Evolutionary conservation across 2,329 filamentous ascomycete genomes (phyloP), one percentile per base, ranked within the genome.

Genomic region (Microsporum audouinii): DNA sequence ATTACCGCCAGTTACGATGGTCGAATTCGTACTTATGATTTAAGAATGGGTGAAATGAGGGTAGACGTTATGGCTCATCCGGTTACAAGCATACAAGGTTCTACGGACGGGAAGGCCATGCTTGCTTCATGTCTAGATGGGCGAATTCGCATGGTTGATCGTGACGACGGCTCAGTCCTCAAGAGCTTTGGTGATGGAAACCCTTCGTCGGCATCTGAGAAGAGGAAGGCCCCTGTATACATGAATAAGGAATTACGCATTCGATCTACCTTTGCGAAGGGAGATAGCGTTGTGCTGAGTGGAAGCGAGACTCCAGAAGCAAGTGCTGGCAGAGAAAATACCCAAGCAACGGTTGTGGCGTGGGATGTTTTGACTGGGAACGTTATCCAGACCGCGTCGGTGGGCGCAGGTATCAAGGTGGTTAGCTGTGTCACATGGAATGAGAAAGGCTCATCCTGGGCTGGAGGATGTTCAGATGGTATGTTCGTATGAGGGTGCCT

Each of bases 351-450:
- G 58, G 69, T 74, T 2, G 75, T 76, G 65, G 89, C 84, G 1
- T 97, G 92, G 92, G 91, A 96, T 75, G 76, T 95, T 23, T 72
- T 96, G 60, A 87, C 82, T 4, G 91, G 89, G 0, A 82, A 85
- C 60, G 71, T 88, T 58, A 78, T 84, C 62, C 83, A 87, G 36
- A 83, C 78, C 65, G 74, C 96, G 12, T 66, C 71, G 51, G 71
- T 70, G 61, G 75, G 73, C 2, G 65, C 69, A 27, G 68, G 70
- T 5, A 72, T 76, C n/a, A 76, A 74, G 63, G 75, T 71, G 7
- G 75, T 76, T 3, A 77, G 75, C 64, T 75, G 73, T 63, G 75
- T 78, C 57, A 71, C 75, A n/a, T 77, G 75, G 73, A 78, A 77
- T 66, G 73, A 76, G 62, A 71, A 68, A 53, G 72, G 66, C 4